These are phyloP conservation scores for Macrophomina tecta DNA, from an alignment of 2,329 filamentous ascomycete species.

Conservation along the genomic window DNA sequence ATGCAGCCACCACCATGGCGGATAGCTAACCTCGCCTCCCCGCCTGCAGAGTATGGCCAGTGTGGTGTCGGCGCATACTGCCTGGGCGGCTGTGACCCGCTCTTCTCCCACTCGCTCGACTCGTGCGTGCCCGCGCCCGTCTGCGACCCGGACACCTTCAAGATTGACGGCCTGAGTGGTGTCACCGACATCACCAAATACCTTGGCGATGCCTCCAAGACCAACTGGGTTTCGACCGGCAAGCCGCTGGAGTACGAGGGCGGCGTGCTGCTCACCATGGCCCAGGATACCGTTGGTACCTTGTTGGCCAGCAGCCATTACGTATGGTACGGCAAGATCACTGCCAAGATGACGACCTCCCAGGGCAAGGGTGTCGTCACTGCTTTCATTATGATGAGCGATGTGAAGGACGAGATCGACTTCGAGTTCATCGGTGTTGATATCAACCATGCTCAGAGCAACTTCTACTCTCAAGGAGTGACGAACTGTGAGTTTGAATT, in stretches of 20 bases:
- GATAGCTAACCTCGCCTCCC: conserved; percentile 31
- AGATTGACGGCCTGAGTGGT: conserved; percentile 73
- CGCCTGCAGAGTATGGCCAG: conserved; percentile 77
- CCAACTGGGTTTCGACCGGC: conserved; percentile 90
- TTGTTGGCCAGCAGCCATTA: conserved; percentile 84
- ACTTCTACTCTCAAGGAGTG: conserved; percentile 96
- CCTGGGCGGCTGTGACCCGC: conserved; percentile 91
- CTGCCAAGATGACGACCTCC: conserved; percentile 82
- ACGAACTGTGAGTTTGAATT: conserved; percentile 73
- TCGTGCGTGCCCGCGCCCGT: conserved; percentile 85
- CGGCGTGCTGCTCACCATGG: conserved; percentile 83
- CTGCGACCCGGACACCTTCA: conserved; percentile 76
- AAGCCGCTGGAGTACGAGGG: conserved; percentile 71
- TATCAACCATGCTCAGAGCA: conserved; percentile 80
- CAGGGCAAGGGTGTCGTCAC: conserved; percentile 91
- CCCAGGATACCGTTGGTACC: conserved; percentile 81
- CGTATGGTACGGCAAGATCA: conserved; percentile 96
- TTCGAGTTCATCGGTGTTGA: conserved; percentile 92
- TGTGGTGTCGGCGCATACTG: conserved; percentile 96
- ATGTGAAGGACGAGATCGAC: conserved; percentile 98
- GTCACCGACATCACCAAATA: conserved; percentile 79
- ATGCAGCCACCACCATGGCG: conserved; percentile 23
- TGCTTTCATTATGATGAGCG: conserved; percentile 92
- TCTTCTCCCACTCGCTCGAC: conserved; percentile 80
- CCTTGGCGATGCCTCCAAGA: conserved; percentile 77